Evolutionary conservation across 2,329 filamentous ascomycete genomes (phyloP), one percentile per base, ranked within the genome.

Genomic region (Aspergillus brasiliensis): DNA sequence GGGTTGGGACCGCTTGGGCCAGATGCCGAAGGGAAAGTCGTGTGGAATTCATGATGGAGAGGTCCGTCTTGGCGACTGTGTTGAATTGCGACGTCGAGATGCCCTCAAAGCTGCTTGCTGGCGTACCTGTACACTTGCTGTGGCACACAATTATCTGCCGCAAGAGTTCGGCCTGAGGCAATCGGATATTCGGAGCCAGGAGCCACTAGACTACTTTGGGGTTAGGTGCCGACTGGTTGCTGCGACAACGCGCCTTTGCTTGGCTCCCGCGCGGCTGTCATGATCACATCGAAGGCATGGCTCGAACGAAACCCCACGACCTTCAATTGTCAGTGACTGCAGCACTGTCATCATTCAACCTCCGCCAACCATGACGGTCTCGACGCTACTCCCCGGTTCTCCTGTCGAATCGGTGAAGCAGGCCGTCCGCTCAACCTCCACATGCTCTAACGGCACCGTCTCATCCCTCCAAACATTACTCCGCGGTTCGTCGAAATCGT

Each of bases 371-470:
- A 73, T 76, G 74, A 70, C 74, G 60, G 72, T 77, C 48, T 70
- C 71, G 62, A 63, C 71, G 52, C 59, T 75, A 48, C 66, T 70
- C 38, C 56, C 68, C 61, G 71, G 69, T 61, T 69, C 72, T 59
- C 60, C 73, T 17, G 64, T 71, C 44, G 74, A 77, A 56, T 79
- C 82, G 61, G 81, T 86, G 69, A 86, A 85, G 69, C 76, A 77
- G 61, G 83, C 84, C 44, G 75, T 86, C 63, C 76, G 81, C 62
- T 84, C 81, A 56, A 79, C 79, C 11, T 75, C 81, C 49, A 85
- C 80, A 66, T 87, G 84, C 73, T 84, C 83, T 46, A 68, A 71
- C 60, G 70, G 72, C 49, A 79, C 76, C 13, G 71, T 79, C 54
- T 66, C 71, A 58, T 71, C 75, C 53, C 72, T 79, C 62, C 74